Conservation (phyloP, 2,329 filamentous ascomycete species). For the Cladophialophora immunda region DNA sequence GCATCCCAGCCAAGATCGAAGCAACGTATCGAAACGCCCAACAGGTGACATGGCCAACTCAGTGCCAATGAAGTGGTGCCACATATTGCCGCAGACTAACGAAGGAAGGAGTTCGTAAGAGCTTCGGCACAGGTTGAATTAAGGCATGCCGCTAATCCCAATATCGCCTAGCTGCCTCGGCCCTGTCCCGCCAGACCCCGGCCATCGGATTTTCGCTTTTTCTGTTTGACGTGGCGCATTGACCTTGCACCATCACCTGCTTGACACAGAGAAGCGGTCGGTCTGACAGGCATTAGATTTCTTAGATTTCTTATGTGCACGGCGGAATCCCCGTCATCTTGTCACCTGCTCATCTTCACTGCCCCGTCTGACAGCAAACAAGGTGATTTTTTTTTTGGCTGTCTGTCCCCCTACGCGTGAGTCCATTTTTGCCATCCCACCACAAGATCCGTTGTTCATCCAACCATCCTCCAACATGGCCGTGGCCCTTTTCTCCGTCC, state of each 20-base stretch:
- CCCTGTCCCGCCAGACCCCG: slow-evolving; percentile 5
- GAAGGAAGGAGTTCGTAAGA: slow-evolving; percentile 2
- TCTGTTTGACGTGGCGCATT: neutral
- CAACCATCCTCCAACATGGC: slow-evolving; percentile 6
- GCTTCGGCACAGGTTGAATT: slow-evolving; percentile 14
- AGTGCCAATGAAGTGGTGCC: slow-evolving; percentile 34
- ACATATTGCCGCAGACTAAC: slow-evolving; percentile 17
- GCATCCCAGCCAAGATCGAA: slow-evolving; percentile 18
- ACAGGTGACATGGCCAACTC: slow-evolving; percentile 9
- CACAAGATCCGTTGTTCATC: slow-evolving; percentile 2
- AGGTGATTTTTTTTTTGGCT: neutral
- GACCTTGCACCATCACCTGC: neutral
- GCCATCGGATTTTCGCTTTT: neutral
- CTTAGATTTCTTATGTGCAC: neutral
- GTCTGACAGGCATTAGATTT: neutral
- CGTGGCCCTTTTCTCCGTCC: neutral
- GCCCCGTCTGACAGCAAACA: neutral
- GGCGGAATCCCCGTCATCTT: neutral
- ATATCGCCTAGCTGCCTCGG: neutral
- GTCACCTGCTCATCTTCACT: neutral
- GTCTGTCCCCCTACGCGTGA: neutral
- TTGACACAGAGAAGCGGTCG: neutral
- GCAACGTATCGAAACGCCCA: slow-evolving; percentile 24
- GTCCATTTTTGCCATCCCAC: slow-evolving; percentile 1
- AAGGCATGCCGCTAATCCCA: slow-evolving; percentile 13